Base-by-base conservation (phyloP, 306 rosid genomes). In the Quercus variabilis region DNA sequence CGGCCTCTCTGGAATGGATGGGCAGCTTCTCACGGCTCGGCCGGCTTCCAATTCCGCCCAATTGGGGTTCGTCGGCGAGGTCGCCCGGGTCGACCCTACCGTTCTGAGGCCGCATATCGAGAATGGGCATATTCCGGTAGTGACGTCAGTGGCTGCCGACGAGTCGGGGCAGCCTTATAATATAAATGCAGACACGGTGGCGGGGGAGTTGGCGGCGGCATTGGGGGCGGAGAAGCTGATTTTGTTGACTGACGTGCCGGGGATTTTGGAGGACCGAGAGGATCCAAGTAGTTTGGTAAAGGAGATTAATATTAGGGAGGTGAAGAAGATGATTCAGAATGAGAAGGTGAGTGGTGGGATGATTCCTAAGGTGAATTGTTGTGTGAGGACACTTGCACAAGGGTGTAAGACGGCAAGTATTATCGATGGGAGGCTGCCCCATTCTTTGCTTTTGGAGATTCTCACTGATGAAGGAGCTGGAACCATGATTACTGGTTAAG, bases 381-480 rank as follows among this genome's bases (percentile, higher is more conserved):
- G 98, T 43, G 89, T 92, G 2, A 71, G 95, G 49, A 92, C 99
- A 1, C 83, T 91, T 0, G 89, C 99, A 0, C 99, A 94, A 79
- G 99, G 99, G 0, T 97, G 91, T 14, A 90, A 71, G 74, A 94
- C 99, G 0, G 91, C 99, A 0, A 94, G 99, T 38, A 92, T 94
- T 69, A 89, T 94, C 1, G 97, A 94, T 70, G 99, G 97, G 8
- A 78, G 97, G 51, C 80, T 87, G 52, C 91, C 97, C 0, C 97
- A 94, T 60, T 94, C 99, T 9, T 81, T 94, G 81, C 78, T 94
- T 35, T 89, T 92, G 3, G 99, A 92, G 89, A 82, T 95, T 84
- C 80, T 95, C 89, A 95, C 98, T 6, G 97, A 95, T 79, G 87
- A 88, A 83, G 97, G 99, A 20, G 94, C 96, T n/a, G 98, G 97